Evolutionary conservation across 208 protist genomes (phyloP).

Genomic region (Sergeia podlipaevii): DNA sequence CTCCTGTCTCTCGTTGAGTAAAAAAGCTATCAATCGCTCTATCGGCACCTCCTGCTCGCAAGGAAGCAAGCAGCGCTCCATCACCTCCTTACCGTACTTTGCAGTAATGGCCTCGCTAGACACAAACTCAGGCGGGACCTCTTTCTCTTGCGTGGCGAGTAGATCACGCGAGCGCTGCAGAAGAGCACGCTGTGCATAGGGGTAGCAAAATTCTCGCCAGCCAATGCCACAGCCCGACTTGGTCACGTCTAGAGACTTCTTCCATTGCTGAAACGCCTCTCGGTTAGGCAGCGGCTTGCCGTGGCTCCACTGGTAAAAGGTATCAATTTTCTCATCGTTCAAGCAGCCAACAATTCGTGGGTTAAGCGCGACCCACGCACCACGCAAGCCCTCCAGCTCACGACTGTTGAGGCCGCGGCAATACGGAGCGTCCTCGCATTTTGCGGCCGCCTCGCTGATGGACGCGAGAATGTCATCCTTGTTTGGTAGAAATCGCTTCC

Average conservation of each 20-base stretch:
- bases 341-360: conserved; percentile 29
- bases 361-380: conserved; percentile 46
- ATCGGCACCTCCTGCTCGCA: conserved; percentile 46
- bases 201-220: conserved; percentile 69
- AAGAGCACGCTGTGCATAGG: conserved; percentile 35
- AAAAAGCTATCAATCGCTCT: conserved; percentile 24
- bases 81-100: conserved; percentile 22
- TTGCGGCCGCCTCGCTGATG: conserved; percentile 13
- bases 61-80: conserved; percentile 21
- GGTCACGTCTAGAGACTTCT: conserved; percentile 28
- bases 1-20: conserved; percentile 13
- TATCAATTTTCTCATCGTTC: conserved; percentile 28
- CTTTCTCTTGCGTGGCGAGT: conserved; percentile 10
- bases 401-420: conserved; percentile 16
- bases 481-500: conserved; percentile 17
- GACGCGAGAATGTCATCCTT: conserved; percentile 13
- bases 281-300: conserved; percentile 12
- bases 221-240: conserved; percentile 17
- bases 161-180: conserved; percentile 19
- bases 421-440: conserved; percentile 15
- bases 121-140: conserved; percentile 32
- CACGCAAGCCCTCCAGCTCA: conserved; percentile 47
- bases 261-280: conserved; percentile 25
- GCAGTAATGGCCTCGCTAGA: conserved; percentile 13
- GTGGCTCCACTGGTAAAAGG: conserved; percentile 52